Evolutionary conservation across 2,329 filamentous ascomycete genomes (phyloP).

Genomic region (Dactylellina parvicollis): DNA sequence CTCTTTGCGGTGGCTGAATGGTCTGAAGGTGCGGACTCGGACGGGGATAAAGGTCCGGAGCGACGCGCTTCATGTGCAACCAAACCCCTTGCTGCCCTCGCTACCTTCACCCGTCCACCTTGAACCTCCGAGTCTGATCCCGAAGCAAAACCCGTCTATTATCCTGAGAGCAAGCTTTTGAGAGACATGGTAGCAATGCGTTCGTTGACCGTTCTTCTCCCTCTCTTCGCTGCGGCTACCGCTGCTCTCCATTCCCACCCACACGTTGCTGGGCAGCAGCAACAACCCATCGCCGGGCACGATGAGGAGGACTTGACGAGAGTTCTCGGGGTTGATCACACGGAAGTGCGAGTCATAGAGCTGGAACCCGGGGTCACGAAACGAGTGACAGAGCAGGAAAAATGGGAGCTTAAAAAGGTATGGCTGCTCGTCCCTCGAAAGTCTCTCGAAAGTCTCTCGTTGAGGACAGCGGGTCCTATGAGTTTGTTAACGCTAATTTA

Average conservation of each 20-base stretch:
- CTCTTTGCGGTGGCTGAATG: slow-evolving; percentile 4
- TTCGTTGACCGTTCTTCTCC: slow-evolving; percentile 23
- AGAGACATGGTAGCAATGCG: slow-evolving; percentile 20
- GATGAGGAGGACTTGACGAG: slow-evolving; percentile 31
- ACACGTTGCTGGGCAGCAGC: slow-evolving; percentile 29
- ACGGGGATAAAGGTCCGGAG: background rate
- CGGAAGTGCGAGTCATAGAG: slow-evolving; percentile 79
- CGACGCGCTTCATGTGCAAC: background rate
- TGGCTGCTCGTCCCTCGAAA: background rate
- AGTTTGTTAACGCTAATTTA: background rate
- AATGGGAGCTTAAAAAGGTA: slow-evolving; percentile 87
- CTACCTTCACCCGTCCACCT: background rate
- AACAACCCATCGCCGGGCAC: slow-evolving; percentile 40
- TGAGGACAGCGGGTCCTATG: background rate
- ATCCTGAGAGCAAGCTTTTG: slow-evolving; percentile 20
- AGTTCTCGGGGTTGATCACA: slow-evolving; percentile 43
- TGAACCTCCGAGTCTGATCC: slow-evolving; percentile 28
- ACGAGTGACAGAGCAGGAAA: slow-evolving; percentile 94
- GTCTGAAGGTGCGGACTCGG: background rate
- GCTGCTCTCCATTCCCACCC: slow-evolving; percentile 27
- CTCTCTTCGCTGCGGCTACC: slow-evolving; percentile 31
- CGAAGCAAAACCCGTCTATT: too few relatives aligned
- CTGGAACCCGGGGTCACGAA: slow-evolving; percentile 80
- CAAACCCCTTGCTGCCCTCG: background rate
- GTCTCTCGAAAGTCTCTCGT: too few relatives aligned